Evolutionary conservation across 106 monocot species (phyloP).

Genomic region (Apostasia ramifera): DNA sequence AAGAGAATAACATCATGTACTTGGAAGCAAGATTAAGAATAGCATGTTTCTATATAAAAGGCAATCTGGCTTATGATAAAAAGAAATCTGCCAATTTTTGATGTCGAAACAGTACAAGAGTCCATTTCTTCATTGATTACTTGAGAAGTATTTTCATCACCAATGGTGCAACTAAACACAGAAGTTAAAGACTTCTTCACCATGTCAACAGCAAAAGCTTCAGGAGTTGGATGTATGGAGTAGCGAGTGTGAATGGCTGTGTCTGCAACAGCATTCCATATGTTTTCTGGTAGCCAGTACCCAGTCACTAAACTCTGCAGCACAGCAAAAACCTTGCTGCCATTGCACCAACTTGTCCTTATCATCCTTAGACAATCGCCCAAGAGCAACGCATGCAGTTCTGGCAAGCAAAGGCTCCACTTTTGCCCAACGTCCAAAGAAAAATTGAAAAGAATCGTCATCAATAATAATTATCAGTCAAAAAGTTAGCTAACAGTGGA

Average conservation of each 20-base stretch:
- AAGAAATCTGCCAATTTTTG: slow-evolving; percentile 73
- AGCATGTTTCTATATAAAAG: slow-evolving; percentile 64
- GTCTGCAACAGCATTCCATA: slow-evolving; percentile 88
- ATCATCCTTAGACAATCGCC: slow-evolving; percentile 81
- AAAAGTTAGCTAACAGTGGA: no score
- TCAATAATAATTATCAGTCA: slow-evolving; percentile 97
- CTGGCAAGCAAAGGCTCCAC: slow-evolving; percentile 93
- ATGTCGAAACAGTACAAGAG: slow-evolving; percentile 21
- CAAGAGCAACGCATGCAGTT: slow-evolving; percentile 84
- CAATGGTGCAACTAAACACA: slow-evolving; percentile 31
- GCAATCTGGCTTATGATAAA: slow-evolving; percentile 85
- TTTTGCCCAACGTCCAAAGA: slow-evolving; percentile 96
- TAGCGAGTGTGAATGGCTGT: slow-evolving; percentile 84
- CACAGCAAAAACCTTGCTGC: slow-evolving; percentile 49
- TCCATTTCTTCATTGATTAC: slow-evolving; percentile 10
- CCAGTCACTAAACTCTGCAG: slow-evolving; percentile 61
- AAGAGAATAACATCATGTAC: not conserved
- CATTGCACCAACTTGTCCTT: slow-evolving; percentile 53
- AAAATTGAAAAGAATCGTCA: no score
- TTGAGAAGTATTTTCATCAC: slow-evolving; percentile 18
- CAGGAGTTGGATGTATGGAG: slow-evolving; percentile 73
- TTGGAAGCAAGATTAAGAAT: not conserved
- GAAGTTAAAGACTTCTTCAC: slow-evolving; percentile 48
- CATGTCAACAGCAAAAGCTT: slow-evolving; percentile 65
- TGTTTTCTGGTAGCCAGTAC: slow-evolving; percentile 61